Percentiles rank a stretch among this genome's conserved stretches.
phyloP scores from a whole-genome alignment of 495 filamentous ascomycete genomes.

The Chaetomium fimeti region DNA sequence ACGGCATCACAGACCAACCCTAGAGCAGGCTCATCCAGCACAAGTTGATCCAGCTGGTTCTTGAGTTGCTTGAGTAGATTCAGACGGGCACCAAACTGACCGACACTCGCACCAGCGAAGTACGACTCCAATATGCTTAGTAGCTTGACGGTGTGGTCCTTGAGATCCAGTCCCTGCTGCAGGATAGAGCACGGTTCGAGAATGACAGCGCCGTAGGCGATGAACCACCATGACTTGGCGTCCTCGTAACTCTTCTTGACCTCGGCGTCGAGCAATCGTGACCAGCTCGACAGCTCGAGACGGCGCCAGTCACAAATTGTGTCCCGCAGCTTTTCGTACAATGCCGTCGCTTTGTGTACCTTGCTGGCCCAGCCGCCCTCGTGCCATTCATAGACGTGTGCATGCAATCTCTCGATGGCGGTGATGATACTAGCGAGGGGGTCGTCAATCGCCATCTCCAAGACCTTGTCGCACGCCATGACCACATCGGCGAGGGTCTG shows the following conservation, averaged over 20 bases:
- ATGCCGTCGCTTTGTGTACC: conserved; percentile 62
- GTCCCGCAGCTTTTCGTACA: conserved; percentile 73
- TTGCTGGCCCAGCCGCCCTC: conserved; percentile 72
- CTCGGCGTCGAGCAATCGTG: conserved; percentile 83
- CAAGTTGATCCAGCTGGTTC: conserved; percentile 58
- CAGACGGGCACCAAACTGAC: conserved; percentile 74
- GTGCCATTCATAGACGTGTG: conserved; percentile 87
- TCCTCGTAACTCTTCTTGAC: conserved; percentile 67
- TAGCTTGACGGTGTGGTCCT: conserved; percentile 62
- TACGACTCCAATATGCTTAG: conserved; percentile 72
- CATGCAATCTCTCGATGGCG: conserved; percentile 79
- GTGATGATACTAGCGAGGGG: conserved; percentile 82
- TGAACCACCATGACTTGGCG: conserved; percentile 92
- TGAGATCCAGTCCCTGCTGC: conserved; percentile 56
- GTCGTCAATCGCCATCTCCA: conserved; percentile 74
- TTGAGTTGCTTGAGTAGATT: conserved; percentile 70
- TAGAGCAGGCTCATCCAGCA: conserved; percentile 55
- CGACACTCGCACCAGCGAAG: conserved; percentile 68
- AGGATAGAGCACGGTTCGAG: conserved; percentile 64
- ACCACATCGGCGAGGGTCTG: conserved; percentile 71
- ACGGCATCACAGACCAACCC: conserved; percentile 57
- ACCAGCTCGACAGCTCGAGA: conserved; percentile 89
- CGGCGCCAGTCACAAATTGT: conserved; percentile 83
- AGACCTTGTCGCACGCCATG: conserved; percentile 65
- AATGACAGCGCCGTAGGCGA: conserved; percentile 85